Base-by-base conservation (phyloP, 306 rosid species). In the Castanea crenata region DNA sequence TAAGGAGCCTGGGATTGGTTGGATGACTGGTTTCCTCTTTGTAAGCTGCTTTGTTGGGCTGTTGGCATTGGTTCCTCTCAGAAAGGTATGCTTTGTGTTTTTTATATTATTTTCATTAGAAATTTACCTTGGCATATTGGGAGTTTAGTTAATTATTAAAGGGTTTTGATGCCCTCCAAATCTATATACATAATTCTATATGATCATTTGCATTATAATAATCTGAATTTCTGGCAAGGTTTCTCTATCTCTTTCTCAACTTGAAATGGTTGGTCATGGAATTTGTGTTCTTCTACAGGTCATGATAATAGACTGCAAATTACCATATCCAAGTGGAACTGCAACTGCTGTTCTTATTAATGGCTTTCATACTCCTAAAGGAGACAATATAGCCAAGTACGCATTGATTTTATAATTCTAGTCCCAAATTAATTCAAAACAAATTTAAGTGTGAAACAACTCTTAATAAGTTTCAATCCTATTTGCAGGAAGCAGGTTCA, bases 331-430 rank as follows among this genome's bases (percentile, higher is more conserved):
- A 21, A 96, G 97, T 75, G 99, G 99, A 86, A 93, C 99, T 82
- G 99, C 99, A 35, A 96, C 99, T 74, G 99, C 98, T 70, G 94
- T 96, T 86, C 99, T 96, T 41, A 96, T 96, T 65, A 96, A 96
- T 49, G 98, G 98, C 34, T 96, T 96, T 78, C 99, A 96, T 76
- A 96, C 99, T 18, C 87, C 94, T 29, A 93, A 91, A 81, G 97
- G 98, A 79, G 94, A 96, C 87, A 76, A 78, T 32, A 86, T 73
- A 88, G 99, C 99, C 52, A 96, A 89, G 99, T 96, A 91, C 41
- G 87, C 54, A 74, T 79, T 31, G 15, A 18, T 84, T 85, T 52
- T 35, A 4, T 59, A 34, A 29, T 72, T 29, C 1, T 20, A 1
- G 21, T 71, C 14, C 64, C 34, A 11, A 23, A 52, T 65, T 59